These are phyloP conservation scores for Dothistroma pini DNA, from an alignment of 2,329 filamentous ascomycete genomes.

Conservation along the genomic window DNA sequence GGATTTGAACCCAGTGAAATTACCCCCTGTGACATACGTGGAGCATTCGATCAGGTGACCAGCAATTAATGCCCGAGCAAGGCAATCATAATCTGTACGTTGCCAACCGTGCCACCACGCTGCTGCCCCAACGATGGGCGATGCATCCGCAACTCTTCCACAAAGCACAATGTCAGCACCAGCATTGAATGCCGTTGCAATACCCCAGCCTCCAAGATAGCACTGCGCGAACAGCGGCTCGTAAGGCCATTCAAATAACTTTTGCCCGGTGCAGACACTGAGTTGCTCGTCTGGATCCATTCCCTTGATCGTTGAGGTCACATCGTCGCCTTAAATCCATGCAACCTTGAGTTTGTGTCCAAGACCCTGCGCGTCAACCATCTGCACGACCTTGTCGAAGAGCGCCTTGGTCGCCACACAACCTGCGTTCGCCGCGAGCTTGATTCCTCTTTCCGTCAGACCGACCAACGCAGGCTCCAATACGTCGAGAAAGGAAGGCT, in stretches of 20 bases:
- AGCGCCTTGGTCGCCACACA: constrained; percentile 53
- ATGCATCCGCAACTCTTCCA: constrained; percentile 41
- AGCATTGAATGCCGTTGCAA: constrained; percentile 36
- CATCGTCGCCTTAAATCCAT: constrained; percentile 44
- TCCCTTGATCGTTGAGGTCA: constrained; percentile 19
- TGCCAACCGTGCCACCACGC: constrained; percentile 42
- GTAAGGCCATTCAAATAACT: constrained; percentile 46
- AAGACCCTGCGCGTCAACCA: constrained; percentile 6
- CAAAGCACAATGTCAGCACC: constrained; percentile 43
- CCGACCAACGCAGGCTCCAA: constrained; percentile 8
- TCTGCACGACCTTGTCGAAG: constrained; percentile 42
- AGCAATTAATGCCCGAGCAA: constrained; percentile 39
- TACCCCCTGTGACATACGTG: constrained; percentile 39
- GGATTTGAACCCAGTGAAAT: constrained; percentile 41
- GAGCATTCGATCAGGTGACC: constrained; percentile 43
- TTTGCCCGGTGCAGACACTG: constrained; percentile 14
- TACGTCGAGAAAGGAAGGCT: constrained; percentile 24
- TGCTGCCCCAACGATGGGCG: constrained; percentile 40
- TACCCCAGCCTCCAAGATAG: constrained; percentile 38
- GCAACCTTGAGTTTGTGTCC: constrained; percentile 39
- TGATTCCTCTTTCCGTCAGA: constrained; percentile 48
- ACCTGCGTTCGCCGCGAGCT: constrained; percentile 55
- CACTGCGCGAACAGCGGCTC: constrained; percentile 37
- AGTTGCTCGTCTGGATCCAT: constrained; percentile 12
- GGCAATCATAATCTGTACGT: constrained; percentile 33